phyloP scores from a whole-genome alignment of 2,329 filamentous ascomycete genomes.

The Cercospora sojina region DNA sequence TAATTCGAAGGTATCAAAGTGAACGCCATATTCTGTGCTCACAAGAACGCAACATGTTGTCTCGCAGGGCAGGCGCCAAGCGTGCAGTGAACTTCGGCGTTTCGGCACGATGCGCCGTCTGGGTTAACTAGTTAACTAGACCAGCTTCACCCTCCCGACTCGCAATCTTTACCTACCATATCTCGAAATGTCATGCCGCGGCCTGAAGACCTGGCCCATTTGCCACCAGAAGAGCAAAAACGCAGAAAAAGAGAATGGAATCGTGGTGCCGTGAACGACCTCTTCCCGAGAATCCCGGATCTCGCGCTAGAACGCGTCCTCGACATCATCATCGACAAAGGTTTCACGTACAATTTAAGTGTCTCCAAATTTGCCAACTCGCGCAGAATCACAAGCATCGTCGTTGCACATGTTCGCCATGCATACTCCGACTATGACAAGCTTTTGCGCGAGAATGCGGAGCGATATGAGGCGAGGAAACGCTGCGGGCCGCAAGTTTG shows the following conservation, averaged over 20 bases:
- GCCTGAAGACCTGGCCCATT: not conserved
- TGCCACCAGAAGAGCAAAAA: constrained; percentile 9
- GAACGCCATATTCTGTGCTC: not conserved
- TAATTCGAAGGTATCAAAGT: no score
- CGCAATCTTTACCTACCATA: not conserved
- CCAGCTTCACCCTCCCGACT: no score
- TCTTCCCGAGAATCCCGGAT: constrained; percentile 35
- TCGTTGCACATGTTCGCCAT: constrained; percentile 63
- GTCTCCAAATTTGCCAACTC: constrained; percentile 32
- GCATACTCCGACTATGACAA: constrained; percentile 61
- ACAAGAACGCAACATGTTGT: not conserved
- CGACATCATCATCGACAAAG: constrained; percentile 34
- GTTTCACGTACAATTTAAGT: constrained; percentile 35
- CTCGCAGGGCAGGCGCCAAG: not conserved
- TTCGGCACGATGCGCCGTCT: not conserved
- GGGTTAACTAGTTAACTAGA: no score
- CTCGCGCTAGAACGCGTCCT: constrained; percentile 29
- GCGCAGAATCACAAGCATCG: constrained; percentile 37
- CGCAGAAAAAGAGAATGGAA: constrained; percentile 34
- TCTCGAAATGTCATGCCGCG: constrained; percentile 1
- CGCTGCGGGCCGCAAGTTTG: constrained; percentile 29
- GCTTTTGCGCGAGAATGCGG: constrained; percentile 43
- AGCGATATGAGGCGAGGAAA: constrained; percentile 34
- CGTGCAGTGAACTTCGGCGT: not conserved
- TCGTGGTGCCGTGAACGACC: constrained; percentile 29